Evolutionary conservation across 2,329 filamentous ascomycete species (phyloP).

Genomic region (Ramularia collo-cygni): DNA sequence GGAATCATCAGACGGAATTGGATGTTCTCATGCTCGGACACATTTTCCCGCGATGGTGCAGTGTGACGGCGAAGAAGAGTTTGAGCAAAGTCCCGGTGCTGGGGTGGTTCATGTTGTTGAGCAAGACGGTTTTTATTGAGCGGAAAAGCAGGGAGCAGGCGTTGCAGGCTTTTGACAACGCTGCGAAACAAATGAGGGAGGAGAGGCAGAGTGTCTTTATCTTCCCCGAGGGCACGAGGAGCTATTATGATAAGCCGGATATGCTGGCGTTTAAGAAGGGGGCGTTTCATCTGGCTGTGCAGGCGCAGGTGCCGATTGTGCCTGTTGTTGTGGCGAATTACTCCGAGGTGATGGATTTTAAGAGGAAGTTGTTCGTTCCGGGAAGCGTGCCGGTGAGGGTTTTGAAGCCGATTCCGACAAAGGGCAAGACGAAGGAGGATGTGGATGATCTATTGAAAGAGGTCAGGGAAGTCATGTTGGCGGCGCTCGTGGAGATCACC

Average conservation of each 20-base stretch:
- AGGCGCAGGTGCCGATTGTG: slow-evolving; percentile 88
- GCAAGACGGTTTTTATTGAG: slow-evolving; percentile 91
- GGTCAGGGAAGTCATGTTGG: slow-evolving; percentile 69
- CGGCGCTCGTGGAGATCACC: slow-evolving; percentile 43
- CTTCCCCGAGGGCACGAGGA: slow-evolving; percentile 88
- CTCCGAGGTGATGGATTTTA: slow-evolving; percentile 40
- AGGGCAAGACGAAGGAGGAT: slow-evolving; percentile 64
- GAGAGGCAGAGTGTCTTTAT: slow-evolving; percentile 67
- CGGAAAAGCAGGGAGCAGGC: slow-evolving; percentile 77
- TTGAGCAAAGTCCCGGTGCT: slow-evolving; percentile 75
- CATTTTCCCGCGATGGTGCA: slow-evolving; percentile 87
- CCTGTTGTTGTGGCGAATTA: slow-evolving; percentile 59
- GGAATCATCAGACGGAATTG: slow-evolving; percentile 89
- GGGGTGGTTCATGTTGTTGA: slow-evolving; percentile 85
- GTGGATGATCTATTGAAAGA: slow-evolving; percentile 65
- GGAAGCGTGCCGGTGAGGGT: slow-evolving; percentile 59
- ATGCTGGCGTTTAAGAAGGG: slow-evolving; percentile 98
- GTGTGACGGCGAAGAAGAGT: slow-evolving; percentile 83
- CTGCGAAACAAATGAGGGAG: slow-evolving; percentile 68
- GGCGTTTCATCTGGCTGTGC: slow-evolving; percentile 90
- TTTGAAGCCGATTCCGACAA: slow-evolving; percentile 71
- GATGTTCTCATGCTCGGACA: slow-evolving; percentile 86
- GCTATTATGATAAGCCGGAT: slow-evolving; percentile 72
- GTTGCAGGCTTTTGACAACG: slow-evolving; percentile 75
- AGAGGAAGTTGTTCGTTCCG: slow-evolving; percentile 35